Evolutionary conservation across 257 asterid species (phyloP), one percentile per base, ranked within the genome.

Genomic region (Solanum tarijense): DNA sequence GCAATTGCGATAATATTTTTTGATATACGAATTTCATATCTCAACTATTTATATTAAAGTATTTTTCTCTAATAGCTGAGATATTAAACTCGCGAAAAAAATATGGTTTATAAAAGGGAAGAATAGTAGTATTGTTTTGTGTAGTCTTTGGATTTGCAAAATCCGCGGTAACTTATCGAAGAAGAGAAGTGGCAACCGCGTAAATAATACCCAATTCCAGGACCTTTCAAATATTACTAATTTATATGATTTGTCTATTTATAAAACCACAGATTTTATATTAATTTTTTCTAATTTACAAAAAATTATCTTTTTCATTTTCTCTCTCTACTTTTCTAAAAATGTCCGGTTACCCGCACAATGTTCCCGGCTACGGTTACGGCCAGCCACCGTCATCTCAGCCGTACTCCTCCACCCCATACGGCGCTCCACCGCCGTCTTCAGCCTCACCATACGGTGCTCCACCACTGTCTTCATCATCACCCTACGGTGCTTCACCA

Each of bases 341-440:
- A 43, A 79, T 82, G 85, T 82, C 85, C 29, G 85, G 85, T 82
- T 82, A 82, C 85, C 85, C 69, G 38, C 69, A 82, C 13, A 81
- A 81, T 23, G 39, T 27, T 81, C 66, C 68, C 66, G 85, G 85
- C 14, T 82, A 82, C 85, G 85, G 85, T 82, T 82, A 82, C 31
- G 85, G 85, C 39, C 85, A 82, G 29, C 69, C 85, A 43, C 92
- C 91, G 46, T 90, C 95, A 29, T 29, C 76, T 14, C 76, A 29
- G 76, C 39, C 76, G 23, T 29, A 68, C 34, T 84, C 94, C 86
- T 92, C 94, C 84, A 88, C 93, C 87, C 93, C 90, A 13, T 90
- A 90, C 87, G 91, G 90, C 1, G 90, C 88, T 9, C 91, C 91
- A 21, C 89, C 89, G 6, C 89, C 85, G 9, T 29, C 84, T 4